Conservation (phyloP, 257 asterid species). For the Galeopsis tetrahit region DNA sequence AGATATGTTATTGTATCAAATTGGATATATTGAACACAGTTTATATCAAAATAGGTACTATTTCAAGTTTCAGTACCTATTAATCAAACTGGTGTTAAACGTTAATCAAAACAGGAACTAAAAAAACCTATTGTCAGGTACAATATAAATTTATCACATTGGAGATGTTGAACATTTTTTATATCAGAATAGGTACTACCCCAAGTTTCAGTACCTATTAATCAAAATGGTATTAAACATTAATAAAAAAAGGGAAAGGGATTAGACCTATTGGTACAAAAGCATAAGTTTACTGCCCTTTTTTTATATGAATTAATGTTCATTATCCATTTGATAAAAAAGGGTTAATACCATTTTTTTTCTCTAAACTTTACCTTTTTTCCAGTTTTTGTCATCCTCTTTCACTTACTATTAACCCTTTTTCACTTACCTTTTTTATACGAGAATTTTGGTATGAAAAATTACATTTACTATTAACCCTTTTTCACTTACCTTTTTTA, state of each 20-base stretch:
- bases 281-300: neutral
- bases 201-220: neutral
- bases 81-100: neutral
- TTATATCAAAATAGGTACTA: too few relatives aligned
- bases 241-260: neutral
- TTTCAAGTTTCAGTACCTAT: neutral
- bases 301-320: neutral
- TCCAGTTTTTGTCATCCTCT: too few relatives aligned
- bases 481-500: too few relatives aligned
- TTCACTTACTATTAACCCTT: too few relatives aligned
- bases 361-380: too few relatives aligned
- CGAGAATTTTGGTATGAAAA: too few relatives aligned
- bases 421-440: too few relatives aligned
- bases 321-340: neutral
- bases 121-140: neutral
- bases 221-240: neutral
- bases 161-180: too few relatives aligned
- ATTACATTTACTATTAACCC: too few relatives aligned
- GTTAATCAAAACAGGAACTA: neutral
- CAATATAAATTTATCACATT: neutral
- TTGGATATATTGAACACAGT: neutral
- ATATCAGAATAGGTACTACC: too few relatives aligned
- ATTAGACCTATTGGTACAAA: too few relatives aligned
- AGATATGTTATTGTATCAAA: neutral
- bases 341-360: too few relatives aligned